phyloP scores from a whole-genome alignment of 2,329 filamentous ascomycete genomes.

The Exophiala calicioides region DNA sequence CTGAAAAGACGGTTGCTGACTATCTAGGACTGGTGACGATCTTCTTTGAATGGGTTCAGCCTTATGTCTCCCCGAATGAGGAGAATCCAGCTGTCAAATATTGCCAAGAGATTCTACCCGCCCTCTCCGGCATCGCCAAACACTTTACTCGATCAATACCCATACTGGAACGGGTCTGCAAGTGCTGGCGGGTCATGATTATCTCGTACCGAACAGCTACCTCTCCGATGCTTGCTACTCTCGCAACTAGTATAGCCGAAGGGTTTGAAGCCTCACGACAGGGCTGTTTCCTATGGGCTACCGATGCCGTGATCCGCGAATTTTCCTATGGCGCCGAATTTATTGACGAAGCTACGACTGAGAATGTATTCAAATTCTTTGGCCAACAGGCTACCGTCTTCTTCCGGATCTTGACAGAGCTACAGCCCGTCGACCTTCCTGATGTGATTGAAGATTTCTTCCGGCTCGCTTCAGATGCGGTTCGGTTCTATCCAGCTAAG shows the following conservation, averaged over 20 bases:
- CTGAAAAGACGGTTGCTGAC: conserved; percentile 84
- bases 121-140: conserved; percentile 81
- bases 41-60: conserved; percentile 77
- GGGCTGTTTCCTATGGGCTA: conserved; percentile 98
- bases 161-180: conserved; percentile 89
- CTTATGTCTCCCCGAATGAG: conserved; percentile 69
- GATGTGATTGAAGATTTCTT: conserved; percentile 96
- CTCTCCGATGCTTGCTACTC: conserved; percentile 75
- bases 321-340: conserved; percentile 89
- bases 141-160: conserved; percentile 84
- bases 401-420: conserved; percentile 81
- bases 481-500: conserved; percentile 87
- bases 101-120: conserved; percentile 89
- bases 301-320: conserved; percentile 88
- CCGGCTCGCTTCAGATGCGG: conserved; percentile 83
- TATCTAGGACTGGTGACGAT: conserved; percentile 89
- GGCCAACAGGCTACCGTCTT: conserved; percentile 90
- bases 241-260: conserved; percentile 83
- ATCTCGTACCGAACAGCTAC: conserved; percentile 92
- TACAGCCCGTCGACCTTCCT: conserved; percentile 75
- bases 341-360: conserved; percentile 76
- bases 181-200: conserved; percentile 96
- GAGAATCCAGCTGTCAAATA: conserved; percentile 93
- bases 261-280: conserved; percentile 85
- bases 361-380: conserved; percentile 91